These are phyloP conservation scores for Cyphellophora attinorum DNA, from an alignment of 2,329 filamentous ascomycete species.

Conservation along the genomic window DNA sequence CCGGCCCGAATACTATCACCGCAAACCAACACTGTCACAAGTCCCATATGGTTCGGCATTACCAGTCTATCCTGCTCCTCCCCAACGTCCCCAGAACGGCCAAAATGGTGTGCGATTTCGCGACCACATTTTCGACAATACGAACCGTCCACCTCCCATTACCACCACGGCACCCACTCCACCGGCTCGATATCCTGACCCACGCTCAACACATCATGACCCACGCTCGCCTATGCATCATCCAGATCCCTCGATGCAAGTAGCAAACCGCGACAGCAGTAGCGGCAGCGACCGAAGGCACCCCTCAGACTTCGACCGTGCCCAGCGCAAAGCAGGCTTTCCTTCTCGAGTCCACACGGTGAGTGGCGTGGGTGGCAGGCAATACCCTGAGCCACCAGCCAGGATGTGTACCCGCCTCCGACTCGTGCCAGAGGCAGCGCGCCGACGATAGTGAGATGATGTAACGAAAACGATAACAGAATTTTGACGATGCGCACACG, in stretches of 20 bases:
- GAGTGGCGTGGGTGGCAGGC: slow-evolving; percentile 15
- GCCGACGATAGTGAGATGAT: too few relatives aligned
- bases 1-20: slow-evolving; percentile 13
- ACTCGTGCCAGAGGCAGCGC: too few relatives aligned
- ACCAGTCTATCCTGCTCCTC: slow-evolving; percentile 5
- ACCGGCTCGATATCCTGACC: too few relatives aligned
- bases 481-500: too few relatives aligned
- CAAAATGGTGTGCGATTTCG: slow-evolving; percentile 6
- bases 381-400: slow-evolving; percentile 13
- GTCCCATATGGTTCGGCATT: slow-evolving; percentile 7
- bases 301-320: slow-evolving; percentile 10
- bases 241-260: slow-evolving; percentile 4
- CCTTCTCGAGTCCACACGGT: slow-evolving; percentile 13
- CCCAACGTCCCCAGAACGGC: slow-evolving; percentile 3
- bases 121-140: slow-evolving; percentile 9
- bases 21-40: slow-evolving; percentile 5
- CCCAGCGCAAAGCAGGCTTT: slow-evolving; percentile 6
- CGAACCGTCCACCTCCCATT: slow-evolving; percentile 8
- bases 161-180: too few relatives aligned
- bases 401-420: not conserved
- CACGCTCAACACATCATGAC: too few relatives aligned
- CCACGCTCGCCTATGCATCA: too few relatives aligned
- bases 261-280: slow-evolving; percentile 13
- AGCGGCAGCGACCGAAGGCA: slow-evolving; percentile 13
- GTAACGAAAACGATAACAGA: too few relatives aligned